Base-by-base conservation (phyloP, 805 yeast genomes). In the Cyberlindnera mississippiensis region DNA sequence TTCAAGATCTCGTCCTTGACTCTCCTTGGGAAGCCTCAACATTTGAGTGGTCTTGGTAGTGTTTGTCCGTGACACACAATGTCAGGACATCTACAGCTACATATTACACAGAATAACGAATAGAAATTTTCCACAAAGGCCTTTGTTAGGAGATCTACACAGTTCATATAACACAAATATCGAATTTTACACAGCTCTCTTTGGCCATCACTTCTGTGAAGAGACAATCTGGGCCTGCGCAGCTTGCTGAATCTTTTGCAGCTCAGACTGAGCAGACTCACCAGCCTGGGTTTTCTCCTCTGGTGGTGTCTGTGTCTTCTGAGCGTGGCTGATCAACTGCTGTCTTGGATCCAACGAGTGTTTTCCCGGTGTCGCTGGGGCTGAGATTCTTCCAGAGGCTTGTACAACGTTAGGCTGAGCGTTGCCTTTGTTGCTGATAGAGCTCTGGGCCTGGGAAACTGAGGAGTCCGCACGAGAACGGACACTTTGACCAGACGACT, bases 301-400 rank as follows among this genome's bases (percentile, higher is more conserved):
- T 6, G 33, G 14, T 12, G 10, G 14, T 22, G 15, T 28, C 33
- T 30, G 15, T 4, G 24, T 3, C 37, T 35, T 16, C 16, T 44
- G 44, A 3, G 47, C 47, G 8, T 22, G 32, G 16, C 38, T 19
- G 28, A 44, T 44, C 39, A 44, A 17, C 30, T 44, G 26, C 22
- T 33, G 36, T 39, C 44, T 41, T 20, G 44, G 36, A 24, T 44
- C 44, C 28, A 40, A 29, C 2, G 40, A 13, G 24, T 44, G 47
- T 20, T 38, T 33, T 7, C 19, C 7, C n/a, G 35, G 28, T 33
- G 33, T 12, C 17, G 41, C 14, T 12, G 40, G 31, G n/a, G 39
- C 24, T 26, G 39, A 24, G 18, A 38, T 38, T 7, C 39, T 28
- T 8, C 42, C 46, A 16, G 39, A 26, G 5, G 46, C 42, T 28